Base-by-base conservation (phyloP, 1,139 yeast species). In the Suhomyces bokatorum region DNA sequence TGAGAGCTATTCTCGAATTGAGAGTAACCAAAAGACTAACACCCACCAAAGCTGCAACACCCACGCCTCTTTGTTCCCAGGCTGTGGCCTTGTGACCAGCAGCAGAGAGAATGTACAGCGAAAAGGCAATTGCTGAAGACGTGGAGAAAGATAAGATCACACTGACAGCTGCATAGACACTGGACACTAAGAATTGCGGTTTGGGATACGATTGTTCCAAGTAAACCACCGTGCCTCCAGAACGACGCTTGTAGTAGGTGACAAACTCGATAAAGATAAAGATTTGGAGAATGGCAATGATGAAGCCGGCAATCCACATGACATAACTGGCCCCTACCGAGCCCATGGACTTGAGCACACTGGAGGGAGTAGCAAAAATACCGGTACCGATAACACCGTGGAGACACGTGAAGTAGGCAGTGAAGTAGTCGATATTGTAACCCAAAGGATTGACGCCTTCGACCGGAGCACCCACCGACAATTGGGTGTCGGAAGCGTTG, bases 381-480 rank as follows among this genome's bases (percentile, higher is more conserved):
- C 77, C 78, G 1, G 78, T 73, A 45, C 78, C 78, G 33, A 73
- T 65, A 35, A 73, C 67, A 40, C 77, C 77, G 39, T 69, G 72
- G 34, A 72, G 58, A 27, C 66, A 60, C 41, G 69, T 53, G 45
- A 67, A 69, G 32, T 67, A 60, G 1, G 73, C 58, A 4, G 69
- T 58, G 32, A 57, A 48, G 48, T 60, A 64, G 33, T 65, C 65
- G 29, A 70, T 57, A 37, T 68, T 60, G 46, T 70, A 65, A 3
- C 76, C 76, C 46, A 71, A 57, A 0, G 77, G 77, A 39, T 67
- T 69, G 10, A 52, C 52, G 15, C 55, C 54, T 48, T 72, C 77
- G 12, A 69, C 69, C 11, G 77, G 77, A 3, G 75, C 71, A 45
- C 74, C 70, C 26, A 49, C 48, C 1, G 56, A 51, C 35, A 58